Conservation (phyloP, 2,329 filamentous ascomycete genomes). For the Colletotrichum musae region DNA sequence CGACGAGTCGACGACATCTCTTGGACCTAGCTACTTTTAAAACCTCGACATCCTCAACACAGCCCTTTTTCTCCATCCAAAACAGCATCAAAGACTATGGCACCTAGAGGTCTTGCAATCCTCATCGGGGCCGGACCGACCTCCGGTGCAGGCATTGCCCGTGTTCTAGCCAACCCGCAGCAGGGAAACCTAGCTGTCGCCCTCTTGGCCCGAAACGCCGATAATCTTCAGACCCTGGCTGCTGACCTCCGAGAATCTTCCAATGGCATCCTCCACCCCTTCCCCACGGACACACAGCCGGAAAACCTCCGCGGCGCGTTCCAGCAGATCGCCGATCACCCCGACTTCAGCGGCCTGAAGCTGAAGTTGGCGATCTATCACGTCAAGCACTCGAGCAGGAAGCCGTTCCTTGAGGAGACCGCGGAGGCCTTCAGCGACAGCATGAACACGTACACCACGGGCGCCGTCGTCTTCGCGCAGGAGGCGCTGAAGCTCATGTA, state of each 20-base stretch:
- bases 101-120: constrained; percentile 64
- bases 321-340: constrained; percentile 61
- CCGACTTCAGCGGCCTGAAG: constrained; percentile 64
- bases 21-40: neutral
- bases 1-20: too few relatives aligned
- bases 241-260: constrained; percentile 57
- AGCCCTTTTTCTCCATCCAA: neutral
- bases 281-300: constrained; percentile 65
- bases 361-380: constrained; percentile 68
- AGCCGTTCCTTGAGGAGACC: constrained; percentile 69
- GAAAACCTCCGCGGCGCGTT: constrained; percentile 63
- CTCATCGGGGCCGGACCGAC: constrained; percentile 65
- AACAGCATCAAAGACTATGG: constrained; percentile 49
- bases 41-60: neutral
- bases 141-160: constrained; percentile 70
- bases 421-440: constrained; percentile 63
- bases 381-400: constrained; percentile 68
- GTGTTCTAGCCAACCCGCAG: constrained; percentile 63
- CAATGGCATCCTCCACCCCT: constrained; percentile 64
- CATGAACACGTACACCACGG: constrained; percentile 67
- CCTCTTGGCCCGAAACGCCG: constrained; percentile 64
- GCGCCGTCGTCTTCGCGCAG: constrained; percentile 69
- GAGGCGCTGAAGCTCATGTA: constrained; percentile 66
- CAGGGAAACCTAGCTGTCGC: constrained; percentile 70
- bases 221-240: constrained; percentile 59